Evolutionary conservation across 2,329 filamentous ascomycete species (phyloP).

Genomic region (Colletotrichum lupini): DNA sequence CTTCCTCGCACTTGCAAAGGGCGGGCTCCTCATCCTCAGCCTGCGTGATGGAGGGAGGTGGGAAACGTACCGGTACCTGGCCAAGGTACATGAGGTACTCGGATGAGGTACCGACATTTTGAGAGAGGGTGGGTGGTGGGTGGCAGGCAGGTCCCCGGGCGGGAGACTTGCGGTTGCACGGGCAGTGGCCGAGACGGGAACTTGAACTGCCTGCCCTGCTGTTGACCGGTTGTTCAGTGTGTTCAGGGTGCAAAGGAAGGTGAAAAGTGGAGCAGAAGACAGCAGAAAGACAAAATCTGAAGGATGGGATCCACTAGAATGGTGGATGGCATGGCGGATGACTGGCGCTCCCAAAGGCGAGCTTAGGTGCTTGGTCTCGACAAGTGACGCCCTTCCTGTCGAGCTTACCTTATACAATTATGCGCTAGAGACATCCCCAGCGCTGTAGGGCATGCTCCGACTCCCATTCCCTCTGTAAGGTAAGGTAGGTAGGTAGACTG

Average conservation of each 20-base stretch:
- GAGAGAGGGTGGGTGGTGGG: not conserved
- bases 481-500: not conserved
- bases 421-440: not conserved
- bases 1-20: constrained; percentile 30
- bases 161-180: not conserved
- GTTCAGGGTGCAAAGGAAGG: not conserved
- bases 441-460: not conserved
- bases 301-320: not conserved
- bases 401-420: not conserved
- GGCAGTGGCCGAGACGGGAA: not conserved
- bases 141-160: not conserved
- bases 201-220: no score
- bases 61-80: constrained; percentile 34
- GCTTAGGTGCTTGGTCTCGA: not conserved
- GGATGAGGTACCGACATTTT: constrained; percentile 1
- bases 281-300: not conserved
- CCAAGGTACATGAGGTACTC: constrained; percentile 23
- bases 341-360: not conserved
- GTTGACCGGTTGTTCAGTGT: no score
- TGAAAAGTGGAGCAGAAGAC: not conserved
- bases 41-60: constrained; percentile 24
- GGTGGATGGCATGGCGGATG: not conserved
- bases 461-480: not conserved
- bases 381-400: constrained; percentile 28
- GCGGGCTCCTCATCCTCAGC: constrained; percentile 24